Evolutionary conservation across 495 filamentous ascomycete species (phyloP).

Genomic region (Trichoderma orchidacearum): DNA sequence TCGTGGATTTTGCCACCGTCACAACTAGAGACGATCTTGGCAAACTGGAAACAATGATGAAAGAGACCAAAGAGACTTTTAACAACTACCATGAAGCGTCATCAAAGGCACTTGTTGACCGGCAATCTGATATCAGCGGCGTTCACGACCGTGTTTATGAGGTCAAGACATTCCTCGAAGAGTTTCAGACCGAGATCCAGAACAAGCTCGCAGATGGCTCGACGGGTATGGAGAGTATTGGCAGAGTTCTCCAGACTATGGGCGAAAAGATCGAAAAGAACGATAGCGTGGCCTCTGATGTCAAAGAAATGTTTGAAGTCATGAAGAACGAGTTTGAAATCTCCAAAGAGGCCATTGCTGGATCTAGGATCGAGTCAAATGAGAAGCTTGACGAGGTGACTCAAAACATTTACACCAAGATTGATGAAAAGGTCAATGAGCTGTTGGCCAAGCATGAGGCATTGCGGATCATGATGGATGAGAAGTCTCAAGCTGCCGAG

Average conservation of each 20-base stretch:
- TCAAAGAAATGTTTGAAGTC: slow-evolving; percentile 69
- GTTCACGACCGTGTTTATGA: slow-evolving; percentile 36
- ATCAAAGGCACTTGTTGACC: slow-evolving; percentile 68
- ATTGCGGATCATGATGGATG: slow-evolving; percentile 52
- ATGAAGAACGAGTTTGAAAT: slow-evolving; percentile 75
- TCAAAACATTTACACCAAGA: slow-evolving; percentile 58
- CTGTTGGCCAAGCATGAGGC: slow-evolving; percentile 76
- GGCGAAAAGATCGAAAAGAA: slow-evolving; percentile 44
- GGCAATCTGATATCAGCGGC: slow-evolving; percentile 38
- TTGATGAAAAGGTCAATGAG: slow-evolving; percentile 67
- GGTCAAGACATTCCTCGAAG: slow-evolving; percentile 35
- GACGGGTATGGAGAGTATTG: slow-evolving; percentile 32
- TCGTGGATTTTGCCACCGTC: slow-evolving; percentile 50
- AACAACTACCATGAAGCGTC: slow-evolving; percentile 56
- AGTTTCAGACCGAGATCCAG: slow-evolving; percentile 32
- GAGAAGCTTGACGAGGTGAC: slow-evolving; percentile 58
- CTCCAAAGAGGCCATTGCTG: slow-evolving; percentile 51
- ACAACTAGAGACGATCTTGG: slow-evolving; percentile 48
- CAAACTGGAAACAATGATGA: slow-evolving; percentile 41
- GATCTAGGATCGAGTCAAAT: slow-evolving; percentile 57
- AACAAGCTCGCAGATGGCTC: slow-evolving; percentile 37
- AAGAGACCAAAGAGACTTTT: slow-evolving; percentile 55
- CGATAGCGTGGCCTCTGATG: slow-evolving; percentile 38
- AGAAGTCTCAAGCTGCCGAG: slow-evolving; percentile 53
- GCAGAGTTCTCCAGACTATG: slow-evolving; percentile 47